phyloP scores from a whole-genome alignment of 106 monocot genomes.

The Dendrobium chrysotoxum region DNA sequence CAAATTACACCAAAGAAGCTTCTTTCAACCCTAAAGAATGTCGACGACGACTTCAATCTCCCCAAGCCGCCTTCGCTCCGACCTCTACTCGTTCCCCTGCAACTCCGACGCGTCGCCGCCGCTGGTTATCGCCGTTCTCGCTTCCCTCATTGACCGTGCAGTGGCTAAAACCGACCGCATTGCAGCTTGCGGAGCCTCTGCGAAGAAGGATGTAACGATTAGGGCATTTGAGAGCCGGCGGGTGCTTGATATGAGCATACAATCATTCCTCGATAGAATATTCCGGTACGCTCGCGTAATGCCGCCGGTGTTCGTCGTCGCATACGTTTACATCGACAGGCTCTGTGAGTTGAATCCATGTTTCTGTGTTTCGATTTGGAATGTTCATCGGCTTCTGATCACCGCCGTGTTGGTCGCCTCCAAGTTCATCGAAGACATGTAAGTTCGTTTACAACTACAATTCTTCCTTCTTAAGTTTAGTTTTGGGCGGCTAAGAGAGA shows the following conservation, averaged over 20 bases:
- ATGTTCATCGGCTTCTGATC: slow-evolving; percentile 49
- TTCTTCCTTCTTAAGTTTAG: background rate
- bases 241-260: slow-evolving; percentile 60
- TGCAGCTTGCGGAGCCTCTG: background rate
- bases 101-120: slow-evolving; percentile 12
- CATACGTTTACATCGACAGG: slow-evolving; percentile 77
- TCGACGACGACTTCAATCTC: slow-evolving; percentile 22
- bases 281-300: slow-evolving; percentile 44
- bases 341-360: slow-evolving; percentile 35
- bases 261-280: slow-evolving; percentile 59
- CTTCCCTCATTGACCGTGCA: slow-evolving; percentile 54
- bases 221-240: slow-evolving; percentile 30
- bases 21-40: background rate
- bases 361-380: slow-evolving; percentile 13
- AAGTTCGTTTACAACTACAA: background rate
- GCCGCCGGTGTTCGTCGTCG: slow-evolving; percentile 68
- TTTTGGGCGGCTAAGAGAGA: no score
- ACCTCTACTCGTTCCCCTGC: slow-evolving; percentile 26
- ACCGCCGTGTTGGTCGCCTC: slow-evolving; percentile 62
- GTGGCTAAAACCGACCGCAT: slow-evolving; percentile 33
- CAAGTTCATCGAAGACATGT: slow-evolving; percentile 75
- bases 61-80: slow-evolving; percentile 32
- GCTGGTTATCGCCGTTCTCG: slow-evolving; percentile 60
- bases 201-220: slow-evolving; percentile 5
- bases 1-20: background rate